These are phyloP conservation scores for Fusarium domesticum DNA, from an alignment of 2,329 filamentous ascomycete species.

Conservation along the genomic window DNA sequence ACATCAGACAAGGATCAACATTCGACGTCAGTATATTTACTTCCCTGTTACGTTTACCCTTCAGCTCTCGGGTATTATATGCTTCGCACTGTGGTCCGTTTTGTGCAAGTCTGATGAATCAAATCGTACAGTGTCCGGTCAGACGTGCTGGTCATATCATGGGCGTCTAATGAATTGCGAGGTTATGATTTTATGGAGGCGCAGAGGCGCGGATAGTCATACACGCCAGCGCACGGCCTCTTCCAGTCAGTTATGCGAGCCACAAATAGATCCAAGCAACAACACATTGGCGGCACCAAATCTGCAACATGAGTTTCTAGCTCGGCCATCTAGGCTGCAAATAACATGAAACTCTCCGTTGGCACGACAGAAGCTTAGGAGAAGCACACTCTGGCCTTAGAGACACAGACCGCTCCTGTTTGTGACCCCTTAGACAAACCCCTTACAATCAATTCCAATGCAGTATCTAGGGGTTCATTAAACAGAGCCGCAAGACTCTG, in stretches of 20 bases:
- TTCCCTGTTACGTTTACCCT: too few relatives aligned
- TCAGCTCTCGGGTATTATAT: too few relatives aligned
- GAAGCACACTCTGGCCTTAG: constrained; percentile 6
- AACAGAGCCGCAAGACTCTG: constrained; percentile 25
- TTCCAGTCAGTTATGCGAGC: neutral
- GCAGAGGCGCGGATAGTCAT: neutral
- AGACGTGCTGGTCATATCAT: too few relatives aligned
- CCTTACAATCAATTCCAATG: constrained; percentile 21
- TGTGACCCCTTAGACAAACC: constrained; percentile 19
- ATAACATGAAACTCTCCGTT: neutral
- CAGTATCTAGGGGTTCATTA: constrained; percentile 27
- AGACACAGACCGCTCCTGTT: constrained; percentile 13
- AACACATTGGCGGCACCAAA: neutral
- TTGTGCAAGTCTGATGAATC: too few relatives aligned
- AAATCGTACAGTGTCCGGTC: too few relatives aligned
- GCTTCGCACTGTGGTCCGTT: too few relatives aligned
- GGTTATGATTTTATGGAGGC: neutral
- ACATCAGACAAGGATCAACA: too few relatives aligned
- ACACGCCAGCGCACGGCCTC: neutral
- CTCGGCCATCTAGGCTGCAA: neutral
- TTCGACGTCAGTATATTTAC: too few relatives aligned
- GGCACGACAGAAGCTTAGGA: neutral
- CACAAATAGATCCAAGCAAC: neutral
- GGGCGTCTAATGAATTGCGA: too few relatives aligned
- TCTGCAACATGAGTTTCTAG: neutral